Evolutionary conservation across 2,329 filamentous ascomycete genomes (phyloP).

Genomic region (Penicillium sp.): DNA sequence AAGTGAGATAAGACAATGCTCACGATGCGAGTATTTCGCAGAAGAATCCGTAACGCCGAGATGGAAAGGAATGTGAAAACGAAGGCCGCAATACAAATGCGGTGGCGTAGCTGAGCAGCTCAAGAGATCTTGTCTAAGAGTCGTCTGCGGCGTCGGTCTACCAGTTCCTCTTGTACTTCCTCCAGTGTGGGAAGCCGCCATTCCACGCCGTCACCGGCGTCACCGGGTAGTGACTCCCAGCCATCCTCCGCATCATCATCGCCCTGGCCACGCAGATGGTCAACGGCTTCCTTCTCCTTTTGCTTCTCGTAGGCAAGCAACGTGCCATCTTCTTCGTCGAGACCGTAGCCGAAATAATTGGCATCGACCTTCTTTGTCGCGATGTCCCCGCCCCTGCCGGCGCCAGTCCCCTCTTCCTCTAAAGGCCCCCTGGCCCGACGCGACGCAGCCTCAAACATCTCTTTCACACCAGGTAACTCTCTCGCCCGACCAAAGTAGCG

Average conservation of each 20-base stretch:
- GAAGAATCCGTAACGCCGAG: conserved; percentile 26
- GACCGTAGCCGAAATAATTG: conserved; percentile 90
- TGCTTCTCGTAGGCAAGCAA: conserved; percentile 75
- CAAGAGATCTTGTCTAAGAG: conserved; percentile 74
- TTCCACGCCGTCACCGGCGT: conserved; percentile 73
- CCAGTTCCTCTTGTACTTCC: conserved; percentile 89
- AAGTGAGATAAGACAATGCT: conserved; percentile 13
- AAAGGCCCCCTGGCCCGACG: conserved; percentile 60
- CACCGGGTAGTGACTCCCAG: conserved; percentile 86
- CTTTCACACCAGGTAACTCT: conserved; percentile 91
- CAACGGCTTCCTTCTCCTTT: conserved; percentile 78
- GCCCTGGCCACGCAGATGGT: conserved; percentile 61
- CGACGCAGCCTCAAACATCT: conserved; percentile 81
- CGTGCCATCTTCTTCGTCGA: conserved; percentile 83
- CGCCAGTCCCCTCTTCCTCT: conserved; percentile 64
- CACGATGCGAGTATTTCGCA: conserved; percentile 20
- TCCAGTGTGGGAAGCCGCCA: conserved; percentile 85
- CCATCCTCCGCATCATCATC: conserved; percentile 61
- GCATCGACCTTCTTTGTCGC: conserved; percentile 74
- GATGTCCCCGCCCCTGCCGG: conserved; percentile 41
- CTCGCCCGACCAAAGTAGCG: conserved; percentile 87
- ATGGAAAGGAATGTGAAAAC: conserved; percentile 14
- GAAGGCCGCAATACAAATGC: not conserved
- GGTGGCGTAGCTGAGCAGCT: conserved; percentile 9
- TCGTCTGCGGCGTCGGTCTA: conserved; percentile 78